A percentile compares a stretch with the other conserved stretches of the same genome.
Evolutionary conservation across 306 rosid genomes (phyloP).

Genomic region (Trifolium dubium): DNA sequence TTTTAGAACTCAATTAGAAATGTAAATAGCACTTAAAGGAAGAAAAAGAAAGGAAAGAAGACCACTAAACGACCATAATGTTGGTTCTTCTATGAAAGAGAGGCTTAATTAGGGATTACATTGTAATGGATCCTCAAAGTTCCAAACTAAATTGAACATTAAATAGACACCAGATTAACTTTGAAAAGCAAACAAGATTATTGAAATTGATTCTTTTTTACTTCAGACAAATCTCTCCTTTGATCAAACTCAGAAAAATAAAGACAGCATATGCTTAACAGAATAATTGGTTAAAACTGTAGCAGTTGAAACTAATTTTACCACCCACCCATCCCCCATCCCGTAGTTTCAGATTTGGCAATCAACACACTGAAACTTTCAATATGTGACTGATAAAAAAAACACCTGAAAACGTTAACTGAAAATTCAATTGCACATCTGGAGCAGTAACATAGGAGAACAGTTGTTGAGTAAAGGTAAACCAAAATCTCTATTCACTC

Average conservation of each 20-base stretch:
- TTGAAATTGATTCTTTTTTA: slow-evolving; percentile 3
- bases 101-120: slow-evolving; percentile 9
- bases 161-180: slow-evolving; percentile 26
- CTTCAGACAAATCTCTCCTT: slow-evolving; percentile 5
- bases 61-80: slow-evolving; percentile 22
- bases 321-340: neutral
- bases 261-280: slow-evolving; percentile 7
- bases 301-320: slow-evolving; percentile 10
- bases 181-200: slow-evolving; percentile 7
- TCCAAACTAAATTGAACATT: slow-evolving; percentile 10
- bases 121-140: neutral
- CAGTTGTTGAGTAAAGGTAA: slow-evolving; percentile 6
- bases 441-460: slow-evolving; percentile 13
- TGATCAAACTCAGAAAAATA: neutral
- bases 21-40: slow-evolving; percentile 30
- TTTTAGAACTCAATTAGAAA: slow-evolving; percentile 11
- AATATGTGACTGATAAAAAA: slow-evolving; percentile 2
- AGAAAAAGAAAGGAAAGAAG: neutral
- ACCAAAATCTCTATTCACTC: slow-evolving; percentile 36
- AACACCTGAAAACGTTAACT: slow-evolving; percentile 1
- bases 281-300: slow-evolving; percentile 8
- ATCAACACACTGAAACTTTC: neutral
- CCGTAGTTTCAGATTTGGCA: slow-evolving; percentile 21
- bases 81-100: slow-evolving; percentile 14
- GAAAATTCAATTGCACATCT: slow-evolving; percentile 6